Evolutionary conservation across 164 flowering plant species (phyloP).

Genomic region (Vitis labrusca): DNA sequence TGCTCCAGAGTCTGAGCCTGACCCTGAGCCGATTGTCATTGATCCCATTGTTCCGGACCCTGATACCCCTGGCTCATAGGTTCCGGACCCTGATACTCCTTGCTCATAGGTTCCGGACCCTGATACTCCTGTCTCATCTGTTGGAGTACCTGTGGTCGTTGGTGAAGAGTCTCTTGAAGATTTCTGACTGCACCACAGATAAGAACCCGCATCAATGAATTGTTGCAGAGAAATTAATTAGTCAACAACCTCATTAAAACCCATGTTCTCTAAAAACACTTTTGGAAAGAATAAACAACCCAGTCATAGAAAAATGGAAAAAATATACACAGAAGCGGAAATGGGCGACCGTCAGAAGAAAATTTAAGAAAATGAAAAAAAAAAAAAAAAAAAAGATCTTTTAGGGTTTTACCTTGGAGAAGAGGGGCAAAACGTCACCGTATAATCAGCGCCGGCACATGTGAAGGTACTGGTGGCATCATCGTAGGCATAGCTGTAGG

Average conservation of each 20-base stretch:
- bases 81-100: slow-evolving; percentile 4
- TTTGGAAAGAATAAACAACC: background rate
- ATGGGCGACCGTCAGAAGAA: no score
- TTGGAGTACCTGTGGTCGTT: slow-evolving; percentile 14
- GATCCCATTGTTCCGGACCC: background rate
- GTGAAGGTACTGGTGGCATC: slow-evolving; percentile 72
- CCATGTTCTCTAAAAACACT: background rate
- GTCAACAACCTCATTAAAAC: no score
- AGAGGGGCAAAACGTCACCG: slow-evolving; percentile 68
- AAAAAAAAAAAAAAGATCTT: background rate
- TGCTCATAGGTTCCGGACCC: slow-evolving; percentile 13
- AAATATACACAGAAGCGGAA: no score
- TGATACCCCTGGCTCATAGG: background rate
- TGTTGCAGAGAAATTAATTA: background rate
- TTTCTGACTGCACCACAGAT: slow-evolving; percentile 39
- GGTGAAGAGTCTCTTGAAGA: slow-evolving; percentile 38
- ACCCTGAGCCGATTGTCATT: background rate
- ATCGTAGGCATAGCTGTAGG: slow-evolving; percentile 79
- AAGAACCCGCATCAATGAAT: background rate
- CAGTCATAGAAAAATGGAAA: background rate
- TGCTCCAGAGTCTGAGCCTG: slow-evolving; percentile 24
- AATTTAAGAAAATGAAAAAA: background rate
- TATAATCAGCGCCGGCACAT: slow-evolving; percentile 61
- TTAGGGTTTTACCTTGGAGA: slow-evolving; percentile 44
- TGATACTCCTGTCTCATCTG: slow-evolving; percentile 11